Conservation (phyloP, 1,139 yeast genomes). For the Geotrichum siamense region DNA sequence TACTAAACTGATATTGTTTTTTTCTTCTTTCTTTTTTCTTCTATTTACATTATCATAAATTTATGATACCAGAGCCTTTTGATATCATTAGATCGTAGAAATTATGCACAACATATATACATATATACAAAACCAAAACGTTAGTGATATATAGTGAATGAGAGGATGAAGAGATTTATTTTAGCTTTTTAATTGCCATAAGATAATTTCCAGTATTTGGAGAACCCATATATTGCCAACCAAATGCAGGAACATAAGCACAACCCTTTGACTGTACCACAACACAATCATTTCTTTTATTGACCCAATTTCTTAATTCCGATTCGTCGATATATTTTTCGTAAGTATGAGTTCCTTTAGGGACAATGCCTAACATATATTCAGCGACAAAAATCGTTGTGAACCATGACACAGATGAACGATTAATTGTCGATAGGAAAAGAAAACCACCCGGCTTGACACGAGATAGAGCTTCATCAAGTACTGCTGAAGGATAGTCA, state of each 20-base stretch:
- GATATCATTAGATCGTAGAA: too few species aligned
- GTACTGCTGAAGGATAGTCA: slow-evolving; percentile 67
- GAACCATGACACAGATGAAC: slow-evolving; percentile 84
- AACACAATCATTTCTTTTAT: slow-evolving; percentile 42
- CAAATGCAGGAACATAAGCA: slow-evolving; percentile 70
- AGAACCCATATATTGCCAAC: slow-evolving; percentile 68
- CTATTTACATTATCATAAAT: too few species aligned
- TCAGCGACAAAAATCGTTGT: slow-evolving; percentile 93
- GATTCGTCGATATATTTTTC: slow-evolving; percentile 73
- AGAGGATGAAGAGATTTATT: too few species aligned
- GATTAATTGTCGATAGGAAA: slow-evolving; percentile 83
- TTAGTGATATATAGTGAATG: too few species aligned
- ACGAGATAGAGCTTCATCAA: slow-evolving; percentile 57
- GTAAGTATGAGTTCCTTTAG: slow-evolving; percentile 84
- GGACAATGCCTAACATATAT: slow-evolving; percentile 69
- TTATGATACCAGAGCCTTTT: too few species aligned
- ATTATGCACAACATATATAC: too few species aligned
- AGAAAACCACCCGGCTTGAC: slow-evolving; percentile 79
- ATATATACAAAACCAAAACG: too few species aligned
- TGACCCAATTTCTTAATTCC: slow-evolving; percentile 67
- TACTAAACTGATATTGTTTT: too few species aligned
- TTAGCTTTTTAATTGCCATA: slow-evolving; percentile 55
- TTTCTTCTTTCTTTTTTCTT: too few species aligned
- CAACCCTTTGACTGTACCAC: slow-evolving; percentile 71
- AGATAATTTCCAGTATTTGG: slow-evolving; percentile 74